Base-by-base conservation (phyloP, 2,329 filamentous ascomycete species). In the Emergomyces orientalis region DNA sequence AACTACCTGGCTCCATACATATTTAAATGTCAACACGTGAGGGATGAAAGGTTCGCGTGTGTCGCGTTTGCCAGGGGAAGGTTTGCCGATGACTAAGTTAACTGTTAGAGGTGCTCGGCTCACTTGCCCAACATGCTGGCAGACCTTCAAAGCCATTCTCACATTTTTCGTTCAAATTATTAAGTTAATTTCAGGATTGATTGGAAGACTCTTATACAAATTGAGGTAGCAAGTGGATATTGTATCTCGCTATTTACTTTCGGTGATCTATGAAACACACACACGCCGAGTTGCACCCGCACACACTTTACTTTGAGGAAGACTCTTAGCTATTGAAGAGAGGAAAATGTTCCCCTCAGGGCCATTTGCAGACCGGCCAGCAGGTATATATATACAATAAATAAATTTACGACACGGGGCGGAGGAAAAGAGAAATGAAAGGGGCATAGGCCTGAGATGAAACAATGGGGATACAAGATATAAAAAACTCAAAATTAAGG, bases 181-280 rank as follows among this genome's bases (percentile, higher is more conserved):
- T 30, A 22, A 11, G 22, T 9, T 39, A 52, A 22, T 52, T 27
- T 27, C n/a, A 30, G 9, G 25, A 30, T 30, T 30, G 9, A 52
- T 8, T 52, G 19, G 45, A 22, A 25, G 19, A 47, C 22, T 47
- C 39, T 19, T 8, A 14, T n/a, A n/a, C n/a, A n/a, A n/a, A n/a
- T n/a, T n/a, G n/a, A n/a, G n/a, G n/a, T 41, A 57, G 13, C 34
- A n/a, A 25, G 19, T 6, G 37, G 25, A 27, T 27, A 22, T 43
- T 54, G 49, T 43, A 63, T 60, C 27, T 37, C n/a, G 49, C 57
- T 37, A 59, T 34, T 59, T 34, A n/a, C 34, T 49, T n/a, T n/a
- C n/a, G n/a, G n/a, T n/a, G n/a, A n/a, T n/a, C n/a, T n/a, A n/a
- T n/a, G n/a, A n/a, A n/a, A n/a, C n/a, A n/a, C n/a, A n/a, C n/a